phyloP scores from a whole-genome alignment of 2,329 filamentous ascomycete species.

The Diaporthe nobilis region DNA sequence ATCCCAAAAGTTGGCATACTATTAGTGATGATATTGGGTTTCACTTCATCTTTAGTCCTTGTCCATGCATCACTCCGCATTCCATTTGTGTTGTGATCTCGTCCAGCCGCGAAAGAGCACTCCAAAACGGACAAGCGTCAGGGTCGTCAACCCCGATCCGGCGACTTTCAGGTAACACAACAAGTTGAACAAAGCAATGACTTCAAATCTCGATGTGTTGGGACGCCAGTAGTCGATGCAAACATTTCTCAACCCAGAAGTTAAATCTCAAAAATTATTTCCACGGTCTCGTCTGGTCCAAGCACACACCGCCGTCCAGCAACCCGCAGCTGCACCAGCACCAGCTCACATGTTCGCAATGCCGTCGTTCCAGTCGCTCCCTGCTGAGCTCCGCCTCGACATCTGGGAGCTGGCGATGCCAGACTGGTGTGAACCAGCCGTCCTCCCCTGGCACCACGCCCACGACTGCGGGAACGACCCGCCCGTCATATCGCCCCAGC shows the following conservation, averaged over 20 bases:
- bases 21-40: accelerated
- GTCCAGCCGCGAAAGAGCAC: not conserved
- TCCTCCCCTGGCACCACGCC: slow-evolving; percentile 18
- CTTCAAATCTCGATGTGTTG: not conserved
- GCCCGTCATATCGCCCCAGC: slow-evolving; percentile 11
- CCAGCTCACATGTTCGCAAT: not conserved
- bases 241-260: not conserved
- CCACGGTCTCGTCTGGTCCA: not conserved
- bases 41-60: not conserved
- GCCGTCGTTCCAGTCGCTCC: slow-evolving; percentile 15
- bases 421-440: not conserved
- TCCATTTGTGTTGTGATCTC: not conserved
- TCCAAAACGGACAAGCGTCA: slow-evolving; percentile 19
- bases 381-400: not conserved
- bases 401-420: slow-evolving; percentile 27
- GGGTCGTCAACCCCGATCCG: slow-evolving; percentile 19
- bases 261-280: not conserved
- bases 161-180: slow-evolving; percentile 20
- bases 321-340: not conserved
- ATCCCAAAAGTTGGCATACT: not conserved
- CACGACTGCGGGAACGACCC: slow-evolving; percentile 6
- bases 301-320: not conserved
- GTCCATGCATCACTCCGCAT: not conserved
- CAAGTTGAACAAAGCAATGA: slow-evolving; percentile 13
- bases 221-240: not conserved